A percentile compares a stretch with the other conserved stretches of the same genome.
Evolutionary conservation across 352 stramenopile species (phyloP).

Genomic region (Thalassiosira sp.): DNA sequence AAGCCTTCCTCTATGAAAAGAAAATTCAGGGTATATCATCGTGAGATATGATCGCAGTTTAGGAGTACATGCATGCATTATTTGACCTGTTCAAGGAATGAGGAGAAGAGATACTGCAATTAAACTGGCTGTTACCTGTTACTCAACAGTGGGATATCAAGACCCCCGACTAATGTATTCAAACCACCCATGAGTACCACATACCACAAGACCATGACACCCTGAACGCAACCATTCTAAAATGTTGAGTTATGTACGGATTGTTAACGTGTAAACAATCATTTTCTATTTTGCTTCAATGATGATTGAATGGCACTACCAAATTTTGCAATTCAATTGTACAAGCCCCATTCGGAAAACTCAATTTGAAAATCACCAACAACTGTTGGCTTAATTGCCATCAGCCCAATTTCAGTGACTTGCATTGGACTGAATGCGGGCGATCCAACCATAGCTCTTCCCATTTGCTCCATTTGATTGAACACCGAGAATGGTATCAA

Average conservation of each 20-base stretch:
- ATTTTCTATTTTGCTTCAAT: too few relatives aligned
- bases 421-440: slow-evolving; percentile 43
- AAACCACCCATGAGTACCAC: too few relatives aligned
- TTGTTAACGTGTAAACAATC: too few relatives aligned
- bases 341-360: slow-evolving; percentile 60
- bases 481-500: slow-evolving; percentile 56
- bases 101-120: too few relatives aligned
- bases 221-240: too few relatives aligned
- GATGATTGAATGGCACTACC: too few relatives aligned
- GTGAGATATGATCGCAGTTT: slow-evolving; percentile 4
- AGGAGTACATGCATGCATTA: not conserved
- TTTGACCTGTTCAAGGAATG: not conserved
- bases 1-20: not conserved
- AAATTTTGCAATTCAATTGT: too few relatives aligned
- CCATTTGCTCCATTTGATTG: slow-evolving; percentile 64
- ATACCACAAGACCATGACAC: too few relatives aligned
- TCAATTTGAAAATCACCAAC: slow-evolving; percentile 54
- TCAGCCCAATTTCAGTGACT: slow-evolving; percentile 60
- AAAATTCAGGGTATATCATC: slow-evolving; percentile 24
- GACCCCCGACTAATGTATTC: too few relatives aligned
- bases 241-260: too few relatives aligned
- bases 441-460: slow-evolving; percentile 28
- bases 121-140: too few relatives aligned
- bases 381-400: slow-evolving; percentile 69
- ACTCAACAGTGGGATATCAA: too few relatives aligned